Evolutionary conservation across 768 basidiomycete species (phyloP), one percentile per base, ranked within the genome.

Genomic region (Fibroporia radiculosa): DNA sequence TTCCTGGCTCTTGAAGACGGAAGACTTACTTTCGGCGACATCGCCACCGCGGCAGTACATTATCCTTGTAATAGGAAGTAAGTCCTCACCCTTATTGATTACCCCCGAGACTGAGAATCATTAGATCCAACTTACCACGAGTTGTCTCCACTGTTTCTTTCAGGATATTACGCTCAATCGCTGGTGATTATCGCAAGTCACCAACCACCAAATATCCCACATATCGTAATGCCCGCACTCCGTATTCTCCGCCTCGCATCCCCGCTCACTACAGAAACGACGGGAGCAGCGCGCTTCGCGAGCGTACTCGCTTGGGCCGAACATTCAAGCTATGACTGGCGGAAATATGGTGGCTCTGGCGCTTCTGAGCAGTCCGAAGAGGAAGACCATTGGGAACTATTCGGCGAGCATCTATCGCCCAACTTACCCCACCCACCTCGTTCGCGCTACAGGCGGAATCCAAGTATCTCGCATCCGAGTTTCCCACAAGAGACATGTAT

Each of bases 241-340:
- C 64, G 64, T 44, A 49, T 66, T 29, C 56, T 68, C n/a, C 61
- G 55, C 6, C 58, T 69, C 7, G 50, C 52, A 1, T 40, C 54
- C 6, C 67, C 68, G 1, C 49, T 70, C 2, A 59, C 56, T 7
- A 49, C 62, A 25, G 63, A 66, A 43, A 57, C 58, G 24, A 52
- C 53, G 11, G 62, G 63, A 16, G 62, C 67, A 3, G 47, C 64
- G 6, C 66, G 65, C 19, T 56, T 69, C 36, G 65, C 64, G 7
- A 58, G 60, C 32, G 53, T 63, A 1, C 53, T 70, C 10, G 66
- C 65, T n/a, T 68, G 67, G 64, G 69, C 67, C 1, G 66, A 68
- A 47, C 66, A 63, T 4, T 55, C 68, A 6, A 60, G 61, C 3
- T 58, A 63, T n/a, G 20, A 58, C 10, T 70, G 69, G 69, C 56